phyloP scores from a whole-genome alignment of 2,329 filamentous ascomycete species.

The Lanzia echinophila region DNA sequence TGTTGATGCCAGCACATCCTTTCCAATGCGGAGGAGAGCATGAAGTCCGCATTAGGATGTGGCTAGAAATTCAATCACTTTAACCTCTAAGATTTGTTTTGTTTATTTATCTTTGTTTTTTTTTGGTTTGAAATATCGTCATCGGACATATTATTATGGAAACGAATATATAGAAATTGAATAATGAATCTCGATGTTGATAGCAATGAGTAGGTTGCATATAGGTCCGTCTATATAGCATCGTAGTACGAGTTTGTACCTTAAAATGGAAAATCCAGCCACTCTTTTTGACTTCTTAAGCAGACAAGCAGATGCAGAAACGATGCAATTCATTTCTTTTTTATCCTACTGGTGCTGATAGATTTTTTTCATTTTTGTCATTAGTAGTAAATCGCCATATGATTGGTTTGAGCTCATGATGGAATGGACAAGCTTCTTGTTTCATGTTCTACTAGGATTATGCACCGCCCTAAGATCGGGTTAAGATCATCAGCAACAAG shows the following conservation, averaged over 20 bases:
- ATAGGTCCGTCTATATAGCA: too few species aligned
- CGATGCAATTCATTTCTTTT: too few species aligned
- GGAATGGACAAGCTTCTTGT: conserved; percentile 1
- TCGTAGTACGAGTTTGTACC: too few species aligned
- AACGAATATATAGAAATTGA: background rate
- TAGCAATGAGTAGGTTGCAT: background rate
- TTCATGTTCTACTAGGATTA: conserved; percentile 9
- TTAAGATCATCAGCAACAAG: background rate
- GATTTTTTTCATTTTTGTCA: background rate
- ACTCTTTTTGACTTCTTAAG: too few species aligned
- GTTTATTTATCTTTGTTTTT: background rate
- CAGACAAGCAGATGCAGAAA: too few species aligned
- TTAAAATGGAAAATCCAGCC: too few species aligned
- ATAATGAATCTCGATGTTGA: background rate
- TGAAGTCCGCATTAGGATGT: background rate
- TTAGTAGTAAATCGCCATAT: background rate
- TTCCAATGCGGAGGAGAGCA: conserved; percentile 5
- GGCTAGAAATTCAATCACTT: background rate
- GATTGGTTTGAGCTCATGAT: background rate
- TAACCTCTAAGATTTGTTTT: background rate
- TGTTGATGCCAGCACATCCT: conserved; percentile 11
- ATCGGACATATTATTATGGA: background rate
- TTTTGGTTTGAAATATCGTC: background rate
- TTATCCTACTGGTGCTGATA: background rate
- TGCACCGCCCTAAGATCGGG: conserved; percentile 1